phyloP scores from a whole-genome alignment of 2,329 filamentous ascomycete genomes.

The Mycogone perniciosa region DNA sequence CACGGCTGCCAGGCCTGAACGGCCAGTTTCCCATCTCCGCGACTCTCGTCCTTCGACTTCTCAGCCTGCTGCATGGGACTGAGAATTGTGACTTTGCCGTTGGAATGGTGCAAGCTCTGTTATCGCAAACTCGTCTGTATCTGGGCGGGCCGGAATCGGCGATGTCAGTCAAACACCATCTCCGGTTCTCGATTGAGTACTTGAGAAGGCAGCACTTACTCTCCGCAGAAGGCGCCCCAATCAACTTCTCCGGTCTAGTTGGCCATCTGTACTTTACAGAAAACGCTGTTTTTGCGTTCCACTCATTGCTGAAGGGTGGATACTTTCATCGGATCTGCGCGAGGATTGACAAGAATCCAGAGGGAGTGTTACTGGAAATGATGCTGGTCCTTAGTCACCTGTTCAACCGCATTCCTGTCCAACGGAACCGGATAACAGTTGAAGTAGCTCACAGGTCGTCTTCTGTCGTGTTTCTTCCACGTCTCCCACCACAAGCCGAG shows the following conservation, averaged over 20 bases:
- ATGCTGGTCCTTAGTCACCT: constrained; percentile 65
- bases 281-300: constrained; percentile 69
- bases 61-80: constrained; percentile 61
- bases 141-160: constrained; percentile 63
- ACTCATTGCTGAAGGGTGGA: constrained; percentile 63
- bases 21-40: constrained; percentile 76
- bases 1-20: constrained; percentile 63
- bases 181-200: constrained; percentile 78
- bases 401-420: constrained; percentile 54
- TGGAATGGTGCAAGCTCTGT: constrained; percentile 56
- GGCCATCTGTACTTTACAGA: constrained; percentile 72
- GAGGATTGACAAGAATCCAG: constrained; percentile 44
- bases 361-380: constrained; percentile 49
- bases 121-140: constrained; percentile 64
- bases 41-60: constrained; percentile 62
- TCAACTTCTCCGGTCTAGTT: constrained; percentile 67
- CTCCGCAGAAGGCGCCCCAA: constrained; percentile 50
- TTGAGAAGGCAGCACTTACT: constrained; percentile 63
- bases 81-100: constrained; percentile 56
- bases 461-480: constrained; percentile 59
- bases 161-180: constrained; percentile 65
- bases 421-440: constrained; percentile 36
- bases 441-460: constrained; percentile 49
- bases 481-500: constrained; percentile 52
- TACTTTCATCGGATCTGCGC: constrained; percentile 61